A percentile compares a stretch with the other conserved stretches of the same genome.
Conservation (phyloP, 371 early-diverging fungal genomes). For the Scutellospora calospora region DNA sequence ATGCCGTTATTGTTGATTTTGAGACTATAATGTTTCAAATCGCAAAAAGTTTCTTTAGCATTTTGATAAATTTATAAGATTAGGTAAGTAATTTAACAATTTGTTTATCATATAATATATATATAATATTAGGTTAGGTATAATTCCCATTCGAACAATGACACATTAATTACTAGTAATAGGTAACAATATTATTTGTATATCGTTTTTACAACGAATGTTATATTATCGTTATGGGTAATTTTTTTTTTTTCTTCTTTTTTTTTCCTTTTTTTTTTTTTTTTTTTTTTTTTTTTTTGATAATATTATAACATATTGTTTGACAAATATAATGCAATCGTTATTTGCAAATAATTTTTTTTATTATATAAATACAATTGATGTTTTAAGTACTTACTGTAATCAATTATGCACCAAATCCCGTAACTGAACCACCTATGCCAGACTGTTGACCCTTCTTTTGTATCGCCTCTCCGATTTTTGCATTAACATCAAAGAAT, state of each 20-base stretch:
- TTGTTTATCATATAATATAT: no score
- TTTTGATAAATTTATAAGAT: neutral
- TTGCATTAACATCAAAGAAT: slow-evolving; percentile 80
- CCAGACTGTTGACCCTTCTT: slow-evolving; percentile 54
- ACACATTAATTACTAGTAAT: no score
- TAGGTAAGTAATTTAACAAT: no score
- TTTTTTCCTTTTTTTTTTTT: no score
- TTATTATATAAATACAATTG: neutral
- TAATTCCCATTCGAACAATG: no score
- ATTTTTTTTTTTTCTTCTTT: no score
- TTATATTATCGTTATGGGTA: neutral
- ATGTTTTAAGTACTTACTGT: neutral
- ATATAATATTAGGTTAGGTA: no score
- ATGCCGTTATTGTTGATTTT: neutral
- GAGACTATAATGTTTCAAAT: no score
- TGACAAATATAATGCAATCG: neutral
- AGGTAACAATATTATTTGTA: no score
- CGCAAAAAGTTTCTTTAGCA: no score
- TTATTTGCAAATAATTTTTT: neutral
- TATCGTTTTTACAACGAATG: neutral
- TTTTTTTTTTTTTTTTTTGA: no score
- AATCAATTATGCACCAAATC: neutral
- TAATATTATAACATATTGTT: neutral
- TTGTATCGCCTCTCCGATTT: slow-evolving; percentile 75
- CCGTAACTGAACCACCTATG: neutral